Percentiles rank a stretch among this genome's conserved stretches.
phyloP scores from a whole-genome alignment of 2,329 filamentous ascomycete species.

The Neonectria punicea region DNA sequence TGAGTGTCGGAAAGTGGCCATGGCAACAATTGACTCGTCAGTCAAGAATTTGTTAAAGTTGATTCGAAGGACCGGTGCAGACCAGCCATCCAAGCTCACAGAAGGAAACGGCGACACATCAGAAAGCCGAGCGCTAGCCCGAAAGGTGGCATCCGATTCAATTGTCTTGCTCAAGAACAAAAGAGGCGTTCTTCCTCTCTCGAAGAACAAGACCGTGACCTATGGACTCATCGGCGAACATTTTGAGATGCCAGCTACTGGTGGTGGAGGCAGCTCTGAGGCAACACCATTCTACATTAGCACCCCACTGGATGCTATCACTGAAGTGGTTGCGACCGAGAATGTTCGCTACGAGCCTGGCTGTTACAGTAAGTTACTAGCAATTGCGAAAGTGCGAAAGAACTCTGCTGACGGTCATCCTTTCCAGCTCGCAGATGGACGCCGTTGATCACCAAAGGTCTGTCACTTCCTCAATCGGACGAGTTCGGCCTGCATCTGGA shows the following conservation, averaged over 20 bases:
- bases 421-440: not conserved
- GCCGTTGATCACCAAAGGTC: not conserved
- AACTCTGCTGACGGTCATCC: too few species aligned
- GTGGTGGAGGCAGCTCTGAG: constrained; percentile 46
- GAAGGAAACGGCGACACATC: not conserved
- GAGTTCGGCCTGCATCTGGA: not conserved
- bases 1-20: constrained; percentile 28
- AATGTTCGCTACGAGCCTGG: constrained; percentile 14
- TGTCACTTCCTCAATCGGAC: not conserved
- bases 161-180: constrained; percentile 49
- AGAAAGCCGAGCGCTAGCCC: not conserved
- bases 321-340: constrained; percentile 27
- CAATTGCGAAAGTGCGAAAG: not conserved
- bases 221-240: constrained; percentile 50
- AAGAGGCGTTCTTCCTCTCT: not conserved
- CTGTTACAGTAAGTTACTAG: constrained; percentile 5
- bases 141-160: not conserved
- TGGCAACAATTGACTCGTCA: constrained; percentile 30
- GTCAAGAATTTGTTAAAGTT: constrained; percentile 36
- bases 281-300: constrained; percentile 45
- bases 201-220: constrained; percentile 43
- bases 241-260: constrained; percentile 39
- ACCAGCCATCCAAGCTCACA: too few species aligned
- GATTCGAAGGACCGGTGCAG: not conserved
- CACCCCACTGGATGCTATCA: constrained; percentile 42